A percentile compares a stretch with the other conserved stretches of the same genome.
Evolutionary conservation across 2,329 filamentous ascomycete genomes (phyloP).

Genomic region (Monilinia laxa): DNA sequence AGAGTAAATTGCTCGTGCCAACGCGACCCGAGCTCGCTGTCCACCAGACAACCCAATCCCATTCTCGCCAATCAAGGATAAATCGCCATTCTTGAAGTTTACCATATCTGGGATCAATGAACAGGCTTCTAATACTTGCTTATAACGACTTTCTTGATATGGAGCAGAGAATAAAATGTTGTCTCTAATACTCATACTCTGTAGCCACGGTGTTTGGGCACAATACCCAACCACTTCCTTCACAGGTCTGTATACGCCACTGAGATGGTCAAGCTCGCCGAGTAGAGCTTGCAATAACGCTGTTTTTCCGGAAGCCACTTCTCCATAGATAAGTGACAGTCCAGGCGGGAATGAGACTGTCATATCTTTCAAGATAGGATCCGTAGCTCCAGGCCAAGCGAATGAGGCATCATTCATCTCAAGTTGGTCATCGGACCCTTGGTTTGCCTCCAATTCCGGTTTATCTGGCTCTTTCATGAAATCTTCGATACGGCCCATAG

Average conservation of each 20-base stretch:
- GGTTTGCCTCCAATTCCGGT: slow-evolving; percentile 47
- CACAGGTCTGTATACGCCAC: slow-evolving; percentile 47
- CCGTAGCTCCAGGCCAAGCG: slow-evolving; percentile 70
- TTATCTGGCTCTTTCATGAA: slow-evolving; percentile 88
- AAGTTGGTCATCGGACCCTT: slow-evolving; percentile 38
- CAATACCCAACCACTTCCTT: slow-evolving; percentile 62
- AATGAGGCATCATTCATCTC: slow-evolving; percentile 67
- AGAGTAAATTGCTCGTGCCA: slow-evolving; percentile 62
- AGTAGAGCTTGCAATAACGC: slow-evolving; percentile 41
- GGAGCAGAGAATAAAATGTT: slow-evolving; percentile 65
- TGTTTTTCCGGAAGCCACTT: slow-evolving; percentile 64
- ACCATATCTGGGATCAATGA: slow-evolving; percentile 60
- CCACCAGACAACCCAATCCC: slow-evolving; percentile 61
- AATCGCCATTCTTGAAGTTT: slow-evolving; percentile 62
- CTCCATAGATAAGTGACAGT: slow-evolving; percentile 60
- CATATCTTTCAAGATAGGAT: slow-evolving; percentile 55
- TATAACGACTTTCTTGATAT: slow-evolving; percentile 68
- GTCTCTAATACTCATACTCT: slow-evolving; percentile 68
- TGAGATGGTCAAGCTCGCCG: slow-evolving; percentile 38
- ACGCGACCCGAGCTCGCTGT: slow-evolving; percentile 58
- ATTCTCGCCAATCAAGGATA: slow-evolving; percentile 61
- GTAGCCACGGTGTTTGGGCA: slow-evolving; percentile 65
- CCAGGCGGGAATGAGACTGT: slow-evolving; percentile 55
- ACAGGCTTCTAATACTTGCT: slow-evolving; percentile 66
- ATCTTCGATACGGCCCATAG: slow-evolving; percentile 75